Base-by-base conservation (phyloP, 768 basidiomycete genomes). In the Russula sp. region DNA sequence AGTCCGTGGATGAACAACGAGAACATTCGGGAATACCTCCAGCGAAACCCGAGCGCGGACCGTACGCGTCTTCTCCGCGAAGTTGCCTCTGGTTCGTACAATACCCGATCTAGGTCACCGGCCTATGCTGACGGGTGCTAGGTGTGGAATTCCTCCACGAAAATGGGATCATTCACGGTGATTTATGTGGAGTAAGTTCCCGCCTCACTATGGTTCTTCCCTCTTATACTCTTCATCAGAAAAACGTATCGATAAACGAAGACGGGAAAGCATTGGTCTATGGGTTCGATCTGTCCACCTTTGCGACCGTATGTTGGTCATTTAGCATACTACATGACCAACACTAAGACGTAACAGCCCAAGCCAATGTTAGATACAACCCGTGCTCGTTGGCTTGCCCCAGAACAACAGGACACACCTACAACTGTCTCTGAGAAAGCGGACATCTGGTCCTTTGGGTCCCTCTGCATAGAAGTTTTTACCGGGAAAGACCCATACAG, bases 1-100 rank as follows among this genome's bases (percentile, higher is more conserved):
- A 76, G 75, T 43, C 78, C 79, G 6, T 78, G 75, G 75, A 78
- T 79, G 75, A 71, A 74, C 25, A 73, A 79, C 58, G 75, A 77
- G 11, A 76, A 77, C 20, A 72, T 73, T 1, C 65, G 76, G 16
- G 61, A 65, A 0, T 80, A 77, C 66, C 58, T 78, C n/a, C 68
- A 69, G 29, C 65, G 61, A 43, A 61, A 70, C 61, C 71, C 75
- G 1, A 58, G 69, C 14, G 73, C 62, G 7, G 74, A 78, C 53
- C 73, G 76, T 7, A 49, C 77, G 59, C 72, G 70, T 48, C 63
- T 80, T n/a, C 66, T 79, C 34, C 66, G 60, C 51, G 76, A 78
- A 49, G 71, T 73, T 47, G 76, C 76, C 36, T 69, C 72, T 47
- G 78, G 78, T 73, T 62, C 56, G 69, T 41, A 49, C 13, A 59